Evolutionary conservation across 1,139 yeast genomes (phyloP), one percentile per base, ranked within the genome.

Genomic region (Zygosaccharomyces pseudobailii): DNA sequence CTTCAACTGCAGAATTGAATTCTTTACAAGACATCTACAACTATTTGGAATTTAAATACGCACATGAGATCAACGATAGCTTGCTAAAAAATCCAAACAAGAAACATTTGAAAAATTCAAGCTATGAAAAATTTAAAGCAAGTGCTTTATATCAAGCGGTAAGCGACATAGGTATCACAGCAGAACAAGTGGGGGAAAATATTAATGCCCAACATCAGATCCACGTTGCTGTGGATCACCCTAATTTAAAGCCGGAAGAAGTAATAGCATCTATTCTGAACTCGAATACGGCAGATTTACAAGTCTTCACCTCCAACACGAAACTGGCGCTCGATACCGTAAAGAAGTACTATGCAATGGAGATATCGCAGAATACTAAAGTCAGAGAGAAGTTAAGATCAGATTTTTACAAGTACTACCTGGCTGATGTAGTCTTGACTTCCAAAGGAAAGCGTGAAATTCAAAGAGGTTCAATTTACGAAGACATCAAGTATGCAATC

Each of bases 401-500:
- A 6, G 79, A 83, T 22, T 87, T 81, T 64, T 79, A 81, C 64
- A 74, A 76, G 36, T 81, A 77, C 59, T 88, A 95, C 13, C 75
- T 78, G 23, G 76, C 90, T 20, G 84, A 86, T 63, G 84, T 90
- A 21, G 78, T 80, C 13, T 70, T 90, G 35, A 90, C 97, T 0
- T 95, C 89, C 54, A 89, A 87, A 68, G 99, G 99, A 52, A 80
- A 80, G 58, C 73, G 80, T 41, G 81, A 84, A 54, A 92, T 92
- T 53, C 95, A 85, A 56, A 82, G 79, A 48, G 82, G 82, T 53
- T 84, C 92, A 53, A 86, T 92, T 1, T 90, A 82, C 60, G 88
- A 85, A 51, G 96, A 88, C 61, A 84, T 94, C 70, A 94, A 92
- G 65, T 94, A 92, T 66, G 95, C 96, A 17, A 78, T 81, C 47